Conservation (phyloP, 139 green algal species). For the Astrephomene gubernaculifera region DNA sequence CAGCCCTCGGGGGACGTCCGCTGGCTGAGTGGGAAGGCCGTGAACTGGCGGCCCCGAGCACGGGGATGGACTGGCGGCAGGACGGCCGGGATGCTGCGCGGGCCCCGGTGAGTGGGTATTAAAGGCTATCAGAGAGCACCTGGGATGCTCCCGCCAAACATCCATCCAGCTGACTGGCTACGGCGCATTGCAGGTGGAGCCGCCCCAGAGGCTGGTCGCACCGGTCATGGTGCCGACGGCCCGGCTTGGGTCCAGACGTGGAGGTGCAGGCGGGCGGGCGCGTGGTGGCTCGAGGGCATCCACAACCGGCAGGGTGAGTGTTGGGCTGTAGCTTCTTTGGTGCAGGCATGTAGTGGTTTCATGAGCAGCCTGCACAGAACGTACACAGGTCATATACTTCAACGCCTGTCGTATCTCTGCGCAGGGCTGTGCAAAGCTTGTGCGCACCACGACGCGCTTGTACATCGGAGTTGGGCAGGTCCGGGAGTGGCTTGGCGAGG, state of each 20-base stretch:
- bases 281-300: conserved; percentile 14
- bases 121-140: too few species aligned
- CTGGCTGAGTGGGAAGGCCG: background rate
- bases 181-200: background rate
- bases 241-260: background rate
- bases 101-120: conserved; percentile 8
- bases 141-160: too few species aligned
- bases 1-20: background rate
- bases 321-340: too few species aligned
- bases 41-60: background rate
- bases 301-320: conserved; percentile 18
- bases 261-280: background rate
- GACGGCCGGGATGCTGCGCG: conserved; percentile 12
- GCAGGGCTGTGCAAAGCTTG: conserved; percentile 34
- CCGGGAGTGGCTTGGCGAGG: conserved; percentile 39
- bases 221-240: background rate
- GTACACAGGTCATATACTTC: too few species aligned
- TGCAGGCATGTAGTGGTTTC: too few species aligned
- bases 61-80: conserved; percentile 2
- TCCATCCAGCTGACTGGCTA: too few species aligned
- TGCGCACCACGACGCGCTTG: conserved; percentile 35
- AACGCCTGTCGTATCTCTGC: too few species aligned
- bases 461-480: conserved; percentile 43
- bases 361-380: too few species aligned
- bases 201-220: conserved; percentile 2